Percentiles rank a stretch among this genome's conserved stretches.
phyloP scores from a whole-genome alignment of 164 flowering plant species.

The Brasenia schreberi region DNA sequence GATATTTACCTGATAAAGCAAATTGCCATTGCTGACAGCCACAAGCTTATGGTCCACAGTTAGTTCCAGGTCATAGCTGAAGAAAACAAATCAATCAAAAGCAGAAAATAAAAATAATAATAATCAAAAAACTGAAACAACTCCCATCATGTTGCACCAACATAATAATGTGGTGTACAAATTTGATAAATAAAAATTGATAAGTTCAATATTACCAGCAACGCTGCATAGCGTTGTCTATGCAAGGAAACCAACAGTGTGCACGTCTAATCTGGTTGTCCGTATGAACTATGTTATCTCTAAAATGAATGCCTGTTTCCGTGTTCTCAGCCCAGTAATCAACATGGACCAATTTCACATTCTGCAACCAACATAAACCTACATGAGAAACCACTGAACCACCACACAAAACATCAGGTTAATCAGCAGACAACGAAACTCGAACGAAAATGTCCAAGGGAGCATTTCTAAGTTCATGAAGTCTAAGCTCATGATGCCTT shows the following conservation, averaged over 20 bases:
- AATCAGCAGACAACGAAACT: not conserved
- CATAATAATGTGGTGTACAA: not conserved
- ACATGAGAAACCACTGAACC: constrained; percentile 34
- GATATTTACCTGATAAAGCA: constrained; percentile 77
- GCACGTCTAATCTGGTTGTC: constrained; percentile 93
- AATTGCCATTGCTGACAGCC: constrained; percentile 79
- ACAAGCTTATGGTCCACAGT: constrained; percentile 76
- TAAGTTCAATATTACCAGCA: constrained; percentile 46
- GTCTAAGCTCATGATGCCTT: constrained; percentile 3
- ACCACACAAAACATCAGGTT: constrained; percentile 6
- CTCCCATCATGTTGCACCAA: not conserved
- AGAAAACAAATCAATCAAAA: constrained; percentile 2
- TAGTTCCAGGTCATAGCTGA: constrained; percentile 88
- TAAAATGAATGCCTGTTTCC: constrained; percentile 77
- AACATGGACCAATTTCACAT: constrained; percentile 66
- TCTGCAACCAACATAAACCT: constrained; percentile 68
- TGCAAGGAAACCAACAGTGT: constrained; percentile 95
- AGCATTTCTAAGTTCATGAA: constrained; percentile 5
- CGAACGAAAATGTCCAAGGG: not conserved
- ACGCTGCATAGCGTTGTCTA: constrained; percentile 54
- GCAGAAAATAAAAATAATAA: not conserved
- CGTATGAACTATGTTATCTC: constrained; percentile 50
- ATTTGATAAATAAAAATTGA: not conserved
- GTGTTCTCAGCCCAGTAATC: constrained; percentile 84
- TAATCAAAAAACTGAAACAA: not conserved